Evolutionary conservation across 2,329 filamentous ascomycete species (phyloP).

Genomic region (Dothistroma septosporum): DNA sequence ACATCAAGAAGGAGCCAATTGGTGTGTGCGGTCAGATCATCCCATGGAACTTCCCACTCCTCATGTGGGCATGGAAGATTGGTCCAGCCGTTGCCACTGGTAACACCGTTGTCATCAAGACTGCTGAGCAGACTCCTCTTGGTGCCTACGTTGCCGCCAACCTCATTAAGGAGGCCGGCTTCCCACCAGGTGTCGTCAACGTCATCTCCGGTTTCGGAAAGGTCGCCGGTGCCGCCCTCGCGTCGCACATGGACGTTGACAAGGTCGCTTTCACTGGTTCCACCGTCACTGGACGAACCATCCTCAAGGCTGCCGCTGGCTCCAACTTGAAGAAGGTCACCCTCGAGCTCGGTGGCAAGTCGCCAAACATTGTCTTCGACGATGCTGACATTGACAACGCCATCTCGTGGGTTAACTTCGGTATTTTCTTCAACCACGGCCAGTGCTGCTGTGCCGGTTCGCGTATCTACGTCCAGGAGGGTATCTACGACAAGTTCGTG

Average conservation of each 20-base stretch:
- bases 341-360: slow-evolving; percentile 75
- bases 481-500: slow-evolving; percentile 83
- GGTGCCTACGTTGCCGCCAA: slow-evolving; percentile 62
- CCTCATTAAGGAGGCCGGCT: slow-evolving; percentile 70
- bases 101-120: slow-evolving; percentile 70
- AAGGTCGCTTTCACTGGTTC: slow-evolving; percentile 82
- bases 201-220: slow-evolving; percentile 74
- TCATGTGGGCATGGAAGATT: slow-evolving; percentile 64
- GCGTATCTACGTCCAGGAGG: slow-evolving; percentile 80
- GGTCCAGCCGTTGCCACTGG: slow-evolving; percentile 68
- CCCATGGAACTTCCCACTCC: slow-evolving; percentile 44
- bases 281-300: slow-evolving; percentile 65
- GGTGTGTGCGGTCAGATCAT: slow-evolving; percentile 73
- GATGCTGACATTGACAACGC: slow-evolving; percentile 74
- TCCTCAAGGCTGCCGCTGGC: slow-evolving; percentile 74
- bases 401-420: slow-evolving; percentile 70
- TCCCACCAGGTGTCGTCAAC: slow-evolving; percentile 68
- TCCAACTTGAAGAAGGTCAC: slow-evolving; percentile 82
- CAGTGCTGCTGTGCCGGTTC: slow-evolving; percentile 71
- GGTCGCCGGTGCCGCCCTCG: slow-evolving; percentile 70
- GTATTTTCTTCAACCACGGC: slow-evolving; percentile 57
- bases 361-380: slow-evolving; percentile 74
- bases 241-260: slow-evolving; percentile 74
- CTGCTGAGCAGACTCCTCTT: slow-evolving; percentile 71
- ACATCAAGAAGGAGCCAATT: slow-evolving; percentile 72